Percentiles rank a stretch among this genome's conserved stretches.
Conservation (phyloP, 1,139 yeast genomes). For the Blastobotrys aristatus region DNA sequence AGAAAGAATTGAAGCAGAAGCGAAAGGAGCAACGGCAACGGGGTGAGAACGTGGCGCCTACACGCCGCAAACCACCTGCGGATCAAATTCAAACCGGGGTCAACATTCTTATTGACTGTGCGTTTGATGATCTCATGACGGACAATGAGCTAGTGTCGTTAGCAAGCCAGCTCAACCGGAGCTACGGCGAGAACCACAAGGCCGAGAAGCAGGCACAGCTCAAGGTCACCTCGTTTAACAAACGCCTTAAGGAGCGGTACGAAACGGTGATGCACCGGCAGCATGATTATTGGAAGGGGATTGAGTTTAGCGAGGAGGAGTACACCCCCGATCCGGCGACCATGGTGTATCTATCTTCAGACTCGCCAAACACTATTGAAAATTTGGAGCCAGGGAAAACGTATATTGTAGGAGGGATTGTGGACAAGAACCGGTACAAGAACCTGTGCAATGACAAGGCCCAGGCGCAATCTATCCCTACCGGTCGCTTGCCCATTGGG, state of each 20-base stretch:
- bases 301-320: constrained; percentile 48
- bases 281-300: constrained; percentile 61
- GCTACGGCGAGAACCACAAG: constrained; percentile 71
- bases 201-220: constrained; percentile 58
- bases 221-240: constrained; percentile 60
- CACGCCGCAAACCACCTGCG: constrained; percentile 3
- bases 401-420: constrained; percentile 91
- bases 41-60: constrained; percentile 2
- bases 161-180: constrained; percentile 73
- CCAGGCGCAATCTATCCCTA: constrained; percentile 57
- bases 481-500: constrained; percentile 82
- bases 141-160: constrained; percentile 70
- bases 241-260: constrained; percentile 61
- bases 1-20: constrained; percentile 30
- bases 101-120: constrained; percentile 70
- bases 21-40: constrained; percentile 30
- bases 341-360: constrained; percentile 76
- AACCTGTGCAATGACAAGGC: constrained; percentile 80
- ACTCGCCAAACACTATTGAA: constrained; percentile 64
- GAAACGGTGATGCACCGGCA: constrained; percentile 53
- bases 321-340: constrained; percentile 33
- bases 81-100: constrained; percentile 18
- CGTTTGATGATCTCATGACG: constrained; percentile 83
- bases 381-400: constrained; percentile 62
- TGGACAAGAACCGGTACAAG: constrained; percentile 90